phyloP scores from a whole-genome alignment of 176 grass and related monocot genomes.

The Alloteropsis semialata region DNA sequence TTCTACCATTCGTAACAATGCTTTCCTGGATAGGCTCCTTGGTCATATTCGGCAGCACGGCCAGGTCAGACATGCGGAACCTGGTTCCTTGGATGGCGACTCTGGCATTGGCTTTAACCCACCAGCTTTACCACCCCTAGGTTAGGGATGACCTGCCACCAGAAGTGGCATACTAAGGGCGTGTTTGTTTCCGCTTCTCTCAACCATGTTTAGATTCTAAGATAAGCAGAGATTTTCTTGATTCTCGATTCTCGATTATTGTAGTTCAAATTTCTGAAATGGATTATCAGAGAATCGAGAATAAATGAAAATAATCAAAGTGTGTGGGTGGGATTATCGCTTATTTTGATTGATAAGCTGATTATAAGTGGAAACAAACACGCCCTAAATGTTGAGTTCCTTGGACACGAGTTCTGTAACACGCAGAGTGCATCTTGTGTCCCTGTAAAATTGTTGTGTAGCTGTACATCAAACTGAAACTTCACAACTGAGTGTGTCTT shows the following conservation, averaged over 20 bases:
- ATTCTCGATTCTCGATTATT: too few relatives aligned
- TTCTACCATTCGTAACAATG: conserved; percentile 83
- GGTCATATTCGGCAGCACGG: conserved; percentile 66
- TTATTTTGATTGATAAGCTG: too few relatives aligned
- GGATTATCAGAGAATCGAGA: too few relatives aligned
- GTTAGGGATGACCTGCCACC: neutral
- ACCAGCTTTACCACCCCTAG: conserved; percentile 25
- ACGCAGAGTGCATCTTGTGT: neutral
- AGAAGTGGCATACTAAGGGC: neutral
- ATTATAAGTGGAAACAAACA: too few relatives aligned
- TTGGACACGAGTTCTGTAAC: neutral
- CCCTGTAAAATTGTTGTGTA: neutral
- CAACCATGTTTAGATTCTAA: too few relatives aligned
- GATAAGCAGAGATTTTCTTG: too few relatives aligned
- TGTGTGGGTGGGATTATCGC: too few relatives aligned
- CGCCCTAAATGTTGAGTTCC: neutral
- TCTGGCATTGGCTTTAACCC: conserved; percentile 22
- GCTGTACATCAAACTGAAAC: neutral
- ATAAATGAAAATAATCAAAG: too few relatives aligned
- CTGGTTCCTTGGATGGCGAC: conserved; percentile 34
- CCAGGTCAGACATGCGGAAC: conserved; percentile 67
- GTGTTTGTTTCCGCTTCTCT: too few relatives aligned
- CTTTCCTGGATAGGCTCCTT: conserved; percentile 80
- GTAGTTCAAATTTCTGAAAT: too few relatives aligned
- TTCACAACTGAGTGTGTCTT: neutral